Base-by-base conservation (phyloP, 768 basidiomycete genomes). In the Clathrus columnatus region DNA sequence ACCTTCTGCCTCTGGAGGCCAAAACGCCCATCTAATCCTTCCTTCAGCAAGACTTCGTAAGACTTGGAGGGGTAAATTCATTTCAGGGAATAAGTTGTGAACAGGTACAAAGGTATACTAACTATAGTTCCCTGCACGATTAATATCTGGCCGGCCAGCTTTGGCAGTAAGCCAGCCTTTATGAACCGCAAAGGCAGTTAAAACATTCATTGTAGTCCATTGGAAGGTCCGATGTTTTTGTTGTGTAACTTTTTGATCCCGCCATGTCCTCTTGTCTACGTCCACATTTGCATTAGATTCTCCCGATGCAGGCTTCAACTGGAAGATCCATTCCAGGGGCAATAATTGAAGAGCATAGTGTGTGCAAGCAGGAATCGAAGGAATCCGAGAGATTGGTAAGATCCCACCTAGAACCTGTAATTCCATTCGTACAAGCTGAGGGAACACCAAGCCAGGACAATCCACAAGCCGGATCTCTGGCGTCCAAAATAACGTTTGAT, bases 391-490 rank as follows among this genome's bases (percentile, higher is more conserved):
- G 58, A 93, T 93, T 29, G 88, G 82, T 17, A 90, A 71, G 60
- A 85, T 78, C 11, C 84, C 85, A 27, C 74, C 76, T 30, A 89
- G 77, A 50, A 85, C 84, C 72, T 94, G 91, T 65, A 84, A 78
- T 67, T 92, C 89, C 82, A 91, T 82, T 7, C 84, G 87, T 4
- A 85, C 79, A 62, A 77, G 76, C 58, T 83, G 86, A 7, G 95
- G 95, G 75, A 95, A 84, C 2, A 97, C 91, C 16, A 98, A 79
- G 8, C 95, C 95, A 0, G 95, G 95, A 63, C 95, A 98, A 68
- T 98, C 95, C 32, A 92, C 91, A 7, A 98, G 77, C 46, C 91
- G 86, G 58, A 98, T 79, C 58, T 91, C 83, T 1, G 77, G 69
- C 23, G 89, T 91, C 85, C 85, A 90, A 68, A 86, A 95, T 43